A percentile compares a stretch with the other conserved stretches of the same genome.
Conservation (phyloP, 2,329 filamentous ascomycete genomes). For the Fusarium drepaniforme region DNA sequence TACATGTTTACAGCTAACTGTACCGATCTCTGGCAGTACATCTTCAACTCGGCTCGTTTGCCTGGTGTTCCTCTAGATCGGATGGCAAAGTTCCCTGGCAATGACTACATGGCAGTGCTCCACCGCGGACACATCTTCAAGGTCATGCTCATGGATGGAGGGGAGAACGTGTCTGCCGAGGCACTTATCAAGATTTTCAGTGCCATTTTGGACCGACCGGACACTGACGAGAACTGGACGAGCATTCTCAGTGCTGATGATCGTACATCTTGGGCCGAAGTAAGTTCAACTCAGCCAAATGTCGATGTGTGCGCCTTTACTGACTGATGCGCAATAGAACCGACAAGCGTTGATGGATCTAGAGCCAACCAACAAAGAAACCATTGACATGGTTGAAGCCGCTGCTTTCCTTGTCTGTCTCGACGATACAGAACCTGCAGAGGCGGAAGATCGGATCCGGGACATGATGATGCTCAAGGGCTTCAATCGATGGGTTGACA, state of each 20-base stretch:
- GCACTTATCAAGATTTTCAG: conserved; percentile 9
- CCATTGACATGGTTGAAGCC: conserved; percentile 24
- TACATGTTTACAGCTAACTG: conserved; percentile 22
- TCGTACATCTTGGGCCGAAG: conserved; percentile 25
- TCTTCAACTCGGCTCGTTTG: conserved; percentile 21
- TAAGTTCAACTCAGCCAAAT: not conserved
- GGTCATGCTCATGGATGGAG: conserved; percentile 9
- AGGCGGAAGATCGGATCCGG: conserved; percentile 16
- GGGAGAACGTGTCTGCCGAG: conserved; percentile 8
- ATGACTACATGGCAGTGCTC: conserved; percentile 26
- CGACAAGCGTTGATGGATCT: conserved; percentile 17
- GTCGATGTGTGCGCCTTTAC: not conserved
- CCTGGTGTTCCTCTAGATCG: conserved; percentile 21
- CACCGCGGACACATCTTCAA: conserved; percentile 29
- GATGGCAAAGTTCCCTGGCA: conserved; percentile 22
- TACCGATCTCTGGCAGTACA: conserved; percentile 19
- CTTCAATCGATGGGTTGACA: conserved; percentile 31
- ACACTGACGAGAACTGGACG: conserved; percentile 12
- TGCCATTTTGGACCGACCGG: conserved; percentile 4
- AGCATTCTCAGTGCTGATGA: conserved; percentile 29
- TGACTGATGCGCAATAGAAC: conserved; percentile 8
- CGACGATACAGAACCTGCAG: conserved; percentile 19
- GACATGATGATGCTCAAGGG: conserved; percentile 26
- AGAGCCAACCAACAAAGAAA: conserved; percentile 11
- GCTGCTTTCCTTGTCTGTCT: conserved; percentile 28